phyloP scores from a whole-genome alignment of 176 grass and related monocot genomes.

The Oryza punctata region DNA sequence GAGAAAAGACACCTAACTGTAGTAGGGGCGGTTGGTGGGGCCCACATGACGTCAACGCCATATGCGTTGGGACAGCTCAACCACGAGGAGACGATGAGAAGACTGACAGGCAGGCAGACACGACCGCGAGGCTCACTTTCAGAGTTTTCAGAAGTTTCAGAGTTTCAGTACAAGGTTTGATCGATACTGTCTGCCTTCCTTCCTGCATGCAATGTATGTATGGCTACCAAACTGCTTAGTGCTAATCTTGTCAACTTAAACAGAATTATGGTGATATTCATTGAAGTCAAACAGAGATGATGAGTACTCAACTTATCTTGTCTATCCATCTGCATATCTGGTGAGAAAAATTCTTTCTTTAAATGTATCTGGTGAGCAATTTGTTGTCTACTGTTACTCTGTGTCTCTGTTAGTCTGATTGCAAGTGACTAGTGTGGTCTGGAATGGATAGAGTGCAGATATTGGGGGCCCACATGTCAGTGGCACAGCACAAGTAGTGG shows the following conservation, averaged over 20 bases:
- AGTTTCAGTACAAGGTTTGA: not conserved
- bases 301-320: not conserved
- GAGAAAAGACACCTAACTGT: constrained; percentile 9
- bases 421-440: not conserved
- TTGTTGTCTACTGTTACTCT: not conserved
- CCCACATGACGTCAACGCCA: not conserved
- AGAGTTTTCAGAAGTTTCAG: not conserved
- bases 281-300: not conserved
- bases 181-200: not conserved
- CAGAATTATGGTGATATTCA: not conserved
- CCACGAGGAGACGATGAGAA: constrained; percentile 15
- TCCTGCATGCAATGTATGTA: too few relatives aligned
- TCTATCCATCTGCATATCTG: not conserved
- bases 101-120: not conserved
- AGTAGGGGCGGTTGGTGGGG: not conserved
- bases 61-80: constrained; percentile 41
- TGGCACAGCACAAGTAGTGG: not conserved
- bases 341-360: too few relatives aligned
- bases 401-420: not conserved
- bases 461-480: not conserved
- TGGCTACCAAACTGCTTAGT: not conserved
- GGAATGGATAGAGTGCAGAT: not conserved
- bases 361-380: too few relatives aligned
- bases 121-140: not conserved
- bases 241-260: not conserved